Base-by-base conservation (phyloP, 202 grass and related monocot genomes). In the Hordeum pubiflorum region DNA sequence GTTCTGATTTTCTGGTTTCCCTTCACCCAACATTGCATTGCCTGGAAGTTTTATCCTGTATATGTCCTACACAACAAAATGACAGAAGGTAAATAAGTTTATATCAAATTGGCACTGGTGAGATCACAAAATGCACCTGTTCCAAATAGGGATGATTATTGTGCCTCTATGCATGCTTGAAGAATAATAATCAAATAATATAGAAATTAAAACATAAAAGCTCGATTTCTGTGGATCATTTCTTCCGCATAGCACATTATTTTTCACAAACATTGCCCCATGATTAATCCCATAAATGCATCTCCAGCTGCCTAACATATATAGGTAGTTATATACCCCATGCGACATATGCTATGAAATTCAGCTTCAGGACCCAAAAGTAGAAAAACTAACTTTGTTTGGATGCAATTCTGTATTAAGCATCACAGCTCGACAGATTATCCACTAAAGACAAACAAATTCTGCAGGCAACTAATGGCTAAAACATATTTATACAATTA, bases 1-100 rank as follows among this genome's bases (percentile, higher is more conserved):
- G 79, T 98, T 98, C 77, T 98, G 95, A 89, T 98, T 98, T 89
- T 98, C 95, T 60, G 95, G 92, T 77, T 98, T 98, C 10, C 92
- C 95, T 93, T 98, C 95, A 69, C 95, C 95, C 71, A 98, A 56
- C 33, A 98, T 89, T 69, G 95, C 90, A 75, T 89, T 89, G 44
- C 95, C 95, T 41, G 92, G 95, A 72, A 98, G 95, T 87, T 98
- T 98, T 88, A 95, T 95, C 80, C 88, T 86, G 85, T 98, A 98
- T 77, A 98, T 94, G 71, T 93, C 95, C 95, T 97, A 76, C 36
- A 61, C 69, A 82, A 4, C 17, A 83, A 76, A 65, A 90, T 83
- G 14, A 73, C 69, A 58, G 71, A 61, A 52, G 58, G 23, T 54
- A 77, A 90, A 64, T 38, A 83, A 12, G 23, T 73, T 75, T 39